Evolutionary conservation across 192 early-diverging fungal genomes (phyloP).

Genomic region (Geosiphon pyriformis): DNA sequence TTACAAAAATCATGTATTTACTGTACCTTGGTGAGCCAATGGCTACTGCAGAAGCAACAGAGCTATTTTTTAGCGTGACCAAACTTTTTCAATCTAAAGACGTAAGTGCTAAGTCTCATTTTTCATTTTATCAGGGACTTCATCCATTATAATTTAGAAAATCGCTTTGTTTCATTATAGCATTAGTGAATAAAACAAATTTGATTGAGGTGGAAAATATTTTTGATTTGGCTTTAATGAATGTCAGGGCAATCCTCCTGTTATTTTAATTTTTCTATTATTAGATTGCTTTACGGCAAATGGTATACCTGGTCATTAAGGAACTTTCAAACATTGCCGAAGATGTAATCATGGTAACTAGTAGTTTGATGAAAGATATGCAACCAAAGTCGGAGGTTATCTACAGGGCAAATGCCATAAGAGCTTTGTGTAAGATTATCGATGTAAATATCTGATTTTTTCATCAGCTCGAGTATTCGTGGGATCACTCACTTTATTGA

Average conservation of each 20-base stretch:
- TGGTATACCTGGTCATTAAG: slow-evolving; percentile 97
- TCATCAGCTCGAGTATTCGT: not conserved
- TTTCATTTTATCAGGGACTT: no score
- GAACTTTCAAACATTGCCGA: slow-evolving; percentile 89
- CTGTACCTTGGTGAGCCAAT: slow-evolving; percentile 86
- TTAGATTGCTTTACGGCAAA: slow-evolving; percentile 89
- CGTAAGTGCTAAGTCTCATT: slow-evolving; percentile 40
- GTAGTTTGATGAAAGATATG: slow-evolving; percentile 93
- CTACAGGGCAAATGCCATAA: slow-evolving; percentile 92
- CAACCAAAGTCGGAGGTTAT: slow-evolving; percentile 88
- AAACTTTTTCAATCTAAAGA: slow-evolving; percentile 97
- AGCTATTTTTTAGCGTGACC: slow-evolving; percentile 96
- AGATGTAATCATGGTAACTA: slow-evolving; percentile 97
- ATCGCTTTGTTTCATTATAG: not conserved
- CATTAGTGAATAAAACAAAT: not conserved
- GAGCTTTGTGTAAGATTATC: slow-evolving; percentile 91
- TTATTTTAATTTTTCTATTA: no score
- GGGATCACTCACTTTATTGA: not conserved
- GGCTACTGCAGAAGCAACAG: slow-evolving; percentile 91
- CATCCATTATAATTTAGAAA: not conserved
- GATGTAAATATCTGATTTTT: slow-evolving; percentile 59
- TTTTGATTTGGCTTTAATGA: no score
- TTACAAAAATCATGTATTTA: slow-evolving; percentile 93
- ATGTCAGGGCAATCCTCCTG: no score
- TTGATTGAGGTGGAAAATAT: no score